phyloP scores from a whole-genome alignment of 1,284 basidiomycete species.

The Leccinum fuscescens region DNA sequence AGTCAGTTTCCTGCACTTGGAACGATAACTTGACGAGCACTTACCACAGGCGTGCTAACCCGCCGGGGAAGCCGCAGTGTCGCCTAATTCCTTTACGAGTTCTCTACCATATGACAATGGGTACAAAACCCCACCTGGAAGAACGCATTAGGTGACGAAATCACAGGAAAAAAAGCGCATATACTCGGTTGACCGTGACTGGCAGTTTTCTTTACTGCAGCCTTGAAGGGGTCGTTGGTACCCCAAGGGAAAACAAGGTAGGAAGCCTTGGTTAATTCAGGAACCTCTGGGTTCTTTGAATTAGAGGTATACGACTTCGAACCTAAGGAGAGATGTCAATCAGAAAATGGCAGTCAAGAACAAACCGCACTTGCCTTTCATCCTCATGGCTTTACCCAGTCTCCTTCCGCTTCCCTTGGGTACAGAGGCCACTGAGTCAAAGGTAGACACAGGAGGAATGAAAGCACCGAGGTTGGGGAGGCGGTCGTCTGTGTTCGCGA shows the following conservation, averaged over 20 bases:
- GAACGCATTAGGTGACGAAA: not conserved
- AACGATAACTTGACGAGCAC: not conserved
- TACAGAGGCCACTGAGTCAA: conserved; percentile 16
- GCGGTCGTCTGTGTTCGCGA: conserved; percentile 10
- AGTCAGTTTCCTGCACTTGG: not conserved
- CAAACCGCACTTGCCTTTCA: conserved; percentile 10
- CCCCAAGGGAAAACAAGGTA: conserved; percentile 78
- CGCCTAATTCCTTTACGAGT: conserved; percentile 20
- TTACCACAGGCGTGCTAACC: conserved; percentile 71
- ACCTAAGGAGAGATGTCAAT: not conserved
- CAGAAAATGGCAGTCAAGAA: not conserved
- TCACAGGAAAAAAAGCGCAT: not conserved
- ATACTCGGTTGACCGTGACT: conserved; percentile 17
- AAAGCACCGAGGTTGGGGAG: conserved; percentile 31
- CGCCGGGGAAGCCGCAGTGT: conserved; percentile 69
- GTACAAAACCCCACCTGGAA: conserved; percentile 6
- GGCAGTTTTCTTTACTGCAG: conserved; percentile 48
- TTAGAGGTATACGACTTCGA: conserved; percentile 4
- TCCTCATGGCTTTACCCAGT: conserved; percentile 17
- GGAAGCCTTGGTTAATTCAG: conserved; percentile 38
- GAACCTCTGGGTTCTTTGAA: conserved; percentile 33
- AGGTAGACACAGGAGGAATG: conserved; percentile 18
- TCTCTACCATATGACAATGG: conserved; percentile 27
- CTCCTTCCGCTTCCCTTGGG: conserved; percentile 11
- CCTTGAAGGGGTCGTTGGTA: conserved; percentile 69